Base-by-base conservation (phyloP, 768 basidiomycete species). In the Kwoniella newhampshirensis region DNA sequence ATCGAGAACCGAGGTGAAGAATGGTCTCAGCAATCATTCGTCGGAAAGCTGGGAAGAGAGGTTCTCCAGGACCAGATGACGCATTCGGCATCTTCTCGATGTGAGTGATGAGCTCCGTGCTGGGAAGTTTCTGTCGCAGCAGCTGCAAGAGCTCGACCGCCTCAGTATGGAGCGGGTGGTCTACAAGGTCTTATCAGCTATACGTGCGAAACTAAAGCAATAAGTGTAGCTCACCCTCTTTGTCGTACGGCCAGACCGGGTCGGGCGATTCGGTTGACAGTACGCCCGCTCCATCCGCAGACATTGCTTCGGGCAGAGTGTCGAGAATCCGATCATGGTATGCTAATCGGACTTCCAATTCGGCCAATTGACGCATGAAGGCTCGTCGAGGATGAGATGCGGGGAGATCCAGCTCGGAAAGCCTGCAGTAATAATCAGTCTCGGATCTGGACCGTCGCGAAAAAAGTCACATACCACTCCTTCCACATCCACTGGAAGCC, bases 401-500 rank as follows among this genome's bases (percentile, higher is more conserved):
- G 4, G 85, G 78, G 9, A 94, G 77, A 1, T 82, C 75, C 27
- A 98, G 79, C 78, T 98, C 96, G 1, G 87, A 86, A 13, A 91
- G 79, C 94, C 94, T 98, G 59, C 18, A 40, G 7, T 4, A 39
- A 20, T 3, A 54, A 12, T 43, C 27, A 26, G 28, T 1, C 40
- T 6, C 13, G 15, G 20, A 0, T 12, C 41, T 26, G 5, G 3
- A 32, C 13, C 12, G 21, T n/a, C 6, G 21, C 15, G 13, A 18
- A 1, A 28, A 18, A 12, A n/a, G n/a, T 9, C 11, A 18, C 85
- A 42, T 49, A 92, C 94, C 96, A 99, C 82, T 98, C 96, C 70
- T 91, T 93, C 96, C 96, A 99, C 13, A 96, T 91, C 96, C 96
- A 98, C 68, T 87, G 86, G 78, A 97, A 99, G 23, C 86, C 87